Percentiles rank a stretch among this genome's conserved stretches.
phyloP scores from a whole-genome alignment of 2,329 filamentous ascomycete species.

The Cyclaneusma minus region DNA sequence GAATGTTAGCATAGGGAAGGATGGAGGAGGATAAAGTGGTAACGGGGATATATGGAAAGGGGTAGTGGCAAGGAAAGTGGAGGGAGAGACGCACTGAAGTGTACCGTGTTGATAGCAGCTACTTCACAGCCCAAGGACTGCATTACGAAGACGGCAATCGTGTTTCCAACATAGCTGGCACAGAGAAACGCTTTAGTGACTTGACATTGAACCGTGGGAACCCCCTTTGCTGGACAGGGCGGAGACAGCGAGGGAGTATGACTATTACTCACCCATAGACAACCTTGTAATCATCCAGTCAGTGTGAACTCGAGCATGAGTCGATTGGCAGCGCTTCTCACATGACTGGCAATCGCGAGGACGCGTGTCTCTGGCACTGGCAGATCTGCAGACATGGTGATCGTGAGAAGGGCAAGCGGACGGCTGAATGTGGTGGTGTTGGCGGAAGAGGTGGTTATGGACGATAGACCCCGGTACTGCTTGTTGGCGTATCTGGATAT shows the following conservation, averaged over 20 bases:
- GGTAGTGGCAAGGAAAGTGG: conserved; percentile 2
- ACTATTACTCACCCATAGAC: conserved; percentile 50
- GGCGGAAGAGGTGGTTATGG: too few relatives aligned
- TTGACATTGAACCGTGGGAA: too few relatives aligned
- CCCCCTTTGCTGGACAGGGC: too few relatives aligned
- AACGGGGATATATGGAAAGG: too few relatives aligned
- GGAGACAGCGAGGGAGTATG: too few relatives aligned
- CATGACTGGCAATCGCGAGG: conserved; percentile 87
- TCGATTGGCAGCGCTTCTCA: conserved; percentile 36
- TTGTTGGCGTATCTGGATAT: too few relatives aligned
- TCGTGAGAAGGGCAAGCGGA: too few relatives aligned
- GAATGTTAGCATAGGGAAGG: conserved; percentile 3
- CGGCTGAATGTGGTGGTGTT: too few relatives aligned
- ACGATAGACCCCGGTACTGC: too few relatives aligned
- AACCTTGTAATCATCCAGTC: conserved; percentile 34
- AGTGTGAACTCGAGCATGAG: too few relatives aligned
- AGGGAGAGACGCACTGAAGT: conserved; percentile 60
- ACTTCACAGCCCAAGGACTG: conserved; percentile 90
- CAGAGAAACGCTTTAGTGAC: conserved; percentile 3
- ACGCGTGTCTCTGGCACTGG: conserved; percentile 48
- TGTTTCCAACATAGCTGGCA: conserved; percentile 86
- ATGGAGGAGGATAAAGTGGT: too few relatives aligned
- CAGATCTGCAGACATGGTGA: conserved; percentile 14
- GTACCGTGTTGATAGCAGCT: conserved; percentile 85
- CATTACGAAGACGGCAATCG: conserved; percentile 89